These are phyloP conservation scores for Pythium volutum DNA, from an alignment of 352 stramenopile species.

Conservation along the genomic window DNA sequence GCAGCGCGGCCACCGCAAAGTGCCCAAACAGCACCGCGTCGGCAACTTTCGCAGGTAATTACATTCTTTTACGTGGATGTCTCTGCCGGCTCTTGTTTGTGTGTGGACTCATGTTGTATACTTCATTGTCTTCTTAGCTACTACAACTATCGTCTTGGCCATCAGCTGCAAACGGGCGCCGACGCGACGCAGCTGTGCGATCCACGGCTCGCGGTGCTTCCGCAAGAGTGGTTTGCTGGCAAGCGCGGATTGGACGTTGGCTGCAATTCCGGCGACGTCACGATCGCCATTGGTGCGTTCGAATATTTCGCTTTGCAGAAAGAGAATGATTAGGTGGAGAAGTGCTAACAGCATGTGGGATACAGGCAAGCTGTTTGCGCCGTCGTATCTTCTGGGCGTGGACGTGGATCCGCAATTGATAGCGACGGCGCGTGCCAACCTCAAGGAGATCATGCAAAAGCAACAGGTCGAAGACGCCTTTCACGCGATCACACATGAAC, in stretches of 20 bases:
- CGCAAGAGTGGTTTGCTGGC: slow-evolving; percentile 59
- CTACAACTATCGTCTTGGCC: slow-evolving; percentile 71
- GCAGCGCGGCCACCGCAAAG: slow-evolving; percentile 9
- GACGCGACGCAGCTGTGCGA: slow-evolving; percentile 40
- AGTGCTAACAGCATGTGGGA: neutral
- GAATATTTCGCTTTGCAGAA: neutral
- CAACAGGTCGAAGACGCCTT: slow-evolving; percentile 56
- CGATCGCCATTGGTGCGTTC: slow-evolving; percentile 56
- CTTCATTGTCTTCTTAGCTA: slow-evolving; percentile 40
- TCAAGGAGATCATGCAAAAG: slow-evolving; percentile 66
- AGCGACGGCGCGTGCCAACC: slow-evolving; percentile 45
- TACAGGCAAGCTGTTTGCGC: slow-evolving; percentile 45
- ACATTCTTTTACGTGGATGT: too few species aligned
- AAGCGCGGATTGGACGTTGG: slow-evolving; percentile 74
- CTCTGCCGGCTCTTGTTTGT: neutral
- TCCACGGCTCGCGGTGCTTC: slow-evolving; percentile 51
- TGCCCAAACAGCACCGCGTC: slow-evolving; percentile 42
- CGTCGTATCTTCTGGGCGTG: slow-evolving; percentile 60
- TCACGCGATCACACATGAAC: slow-evolving; percentile 31
- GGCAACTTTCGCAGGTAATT: slow-evolving; percentile 73
- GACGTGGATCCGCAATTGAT: slow-evolving; percentile 74
- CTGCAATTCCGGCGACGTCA: slow-evolving; percentile 82
- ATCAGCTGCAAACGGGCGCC: slow-evolving; percentile 38
- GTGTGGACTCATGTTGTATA: neutral
- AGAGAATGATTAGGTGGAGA: neutral